Percentiles rank a stretch among this genome's conserved stretches.
phyloP scores from a whole-genome alignment of 139 green algal genomes.

The Eudorina sp. region DNA sequence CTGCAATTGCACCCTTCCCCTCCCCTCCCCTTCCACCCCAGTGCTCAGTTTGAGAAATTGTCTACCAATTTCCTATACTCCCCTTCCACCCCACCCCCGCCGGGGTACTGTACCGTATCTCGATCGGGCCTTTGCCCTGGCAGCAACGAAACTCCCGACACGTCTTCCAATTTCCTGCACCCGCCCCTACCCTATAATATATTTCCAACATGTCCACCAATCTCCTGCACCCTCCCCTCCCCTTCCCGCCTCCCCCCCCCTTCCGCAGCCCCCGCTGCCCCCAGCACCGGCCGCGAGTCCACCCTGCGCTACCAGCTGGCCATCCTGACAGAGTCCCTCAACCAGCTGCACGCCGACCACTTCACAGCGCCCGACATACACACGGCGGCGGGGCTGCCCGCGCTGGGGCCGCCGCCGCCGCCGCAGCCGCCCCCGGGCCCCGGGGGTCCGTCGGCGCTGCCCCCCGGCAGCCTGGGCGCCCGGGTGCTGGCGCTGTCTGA shows the following conservation, averaged over 20 bases:
- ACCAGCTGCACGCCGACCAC: background rate
- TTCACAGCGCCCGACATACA: background rate
- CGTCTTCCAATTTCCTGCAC: no score
- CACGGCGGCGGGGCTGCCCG: background rate
- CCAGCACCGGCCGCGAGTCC: background rate
- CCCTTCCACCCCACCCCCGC: no score
- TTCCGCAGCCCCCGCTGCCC: background rate
- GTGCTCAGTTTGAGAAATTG: no score
- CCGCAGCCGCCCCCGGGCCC: background rate
- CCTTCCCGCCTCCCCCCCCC: background rate
- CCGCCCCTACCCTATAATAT: no score
- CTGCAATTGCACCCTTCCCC: no score
- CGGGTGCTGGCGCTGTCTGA: background rate
- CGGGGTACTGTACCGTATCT: no score
- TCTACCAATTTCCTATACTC: no score
- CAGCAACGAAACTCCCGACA: no score
- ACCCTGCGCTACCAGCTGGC: conserved; percentile 12
- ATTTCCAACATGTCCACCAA: no score
- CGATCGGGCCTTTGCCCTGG: no score
- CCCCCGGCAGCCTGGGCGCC: background rate
- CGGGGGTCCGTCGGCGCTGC: background rate
- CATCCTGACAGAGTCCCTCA: background rate
- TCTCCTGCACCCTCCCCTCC: background rate
- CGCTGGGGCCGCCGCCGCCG: background rate
- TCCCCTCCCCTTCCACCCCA: no score